Evolutionary conservation across 257 asterid species (phyloP).

Genomic region (Solanum sejunctum): DNA sequence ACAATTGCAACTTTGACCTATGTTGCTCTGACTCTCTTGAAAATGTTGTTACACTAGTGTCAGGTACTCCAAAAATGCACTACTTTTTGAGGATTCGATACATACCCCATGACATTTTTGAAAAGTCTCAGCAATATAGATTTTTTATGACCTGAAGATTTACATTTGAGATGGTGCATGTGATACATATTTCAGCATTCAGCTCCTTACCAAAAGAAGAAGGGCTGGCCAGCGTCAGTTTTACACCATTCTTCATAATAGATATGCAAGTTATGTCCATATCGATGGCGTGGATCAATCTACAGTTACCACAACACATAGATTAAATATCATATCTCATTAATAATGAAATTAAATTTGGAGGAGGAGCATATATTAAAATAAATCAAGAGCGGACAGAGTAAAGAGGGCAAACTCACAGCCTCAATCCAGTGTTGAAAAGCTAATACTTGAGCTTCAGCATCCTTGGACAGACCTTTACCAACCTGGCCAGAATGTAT

Average conservation of each 20-base stretch:
- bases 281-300: slow-evolving; percentile 97
- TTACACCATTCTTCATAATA: slow-evolving; percentile 86
- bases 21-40: not conserved
- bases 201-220: slow-evolving; percentile 80
- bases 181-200: not conserved
- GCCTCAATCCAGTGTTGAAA: slow-evolving; percentile 99
- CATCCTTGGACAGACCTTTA: slow-evolving; percentile 71
- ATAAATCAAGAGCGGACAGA: not conserved
- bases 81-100: too few relatives aligned
- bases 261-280: slow-evolving; percentile 77
- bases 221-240: slow-evolving; percentile 78
- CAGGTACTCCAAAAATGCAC: not conserved
- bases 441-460: slow-evolving; percentile 74
- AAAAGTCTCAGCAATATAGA: too few relatives aligned
- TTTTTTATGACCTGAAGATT: not conserved
- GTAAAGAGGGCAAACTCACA: slow-evolving; percentile 27
- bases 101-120: too few relatives aligned
- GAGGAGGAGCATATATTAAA: not conserved
- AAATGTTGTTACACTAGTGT: too few relatives aligned
- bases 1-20: not conserved
- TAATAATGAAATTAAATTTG: not conserved
- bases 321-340: not conserved
- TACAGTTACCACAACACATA: slow-evolving; percentile 6
- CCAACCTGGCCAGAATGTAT: slow-evolving; percentile 56
- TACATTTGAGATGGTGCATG: not conserved